Conservation (phyloP, 805 yeast species). For the Lachancea fermentati region DNA sequence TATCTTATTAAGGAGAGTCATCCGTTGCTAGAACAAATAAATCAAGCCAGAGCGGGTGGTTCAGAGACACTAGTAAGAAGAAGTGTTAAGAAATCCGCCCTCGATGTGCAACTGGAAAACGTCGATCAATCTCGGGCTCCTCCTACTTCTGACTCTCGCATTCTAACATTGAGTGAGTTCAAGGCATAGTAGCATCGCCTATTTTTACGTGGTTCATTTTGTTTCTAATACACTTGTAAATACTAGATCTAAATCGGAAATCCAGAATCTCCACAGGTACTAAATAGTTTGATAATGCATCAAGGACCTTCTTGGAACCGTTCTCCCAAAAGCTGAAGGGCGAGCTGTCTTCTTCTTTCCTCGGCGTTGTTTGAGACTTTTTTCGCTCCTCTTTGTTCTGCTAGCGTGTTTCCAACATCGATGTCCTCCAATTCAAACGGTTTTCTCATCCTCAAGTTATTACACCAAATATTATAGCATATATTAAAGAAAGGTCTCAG, state of each 20-base stretch:
- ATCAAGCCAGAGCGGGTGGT: conserved; percentile 20
- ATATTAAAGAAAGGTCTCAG: conserved; percentile 47
- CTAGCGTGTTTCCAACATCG: conserved; percentile 69
- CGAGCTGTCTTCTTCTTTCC: conserved; percentile 73
- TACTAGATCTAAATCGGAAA: background rate
- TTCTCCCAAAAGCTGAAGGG: conserved; percentile 68
- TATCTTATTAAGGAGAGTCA: conserved; percentile 48
- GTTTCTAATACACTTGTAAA: background rate
- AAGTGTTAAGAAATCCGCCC: conserved; percentile 30
- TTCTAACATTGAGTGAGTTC: conserved; percentile 13
- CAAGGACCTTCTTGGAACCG: conserved; percentile 33
- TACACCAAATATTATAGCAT: conserved; percentile 34
- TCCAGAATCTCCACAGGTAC: background rate
- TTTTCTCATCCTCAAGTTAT: conserved; percentile 43
- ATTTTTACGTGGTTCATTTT: background rate
- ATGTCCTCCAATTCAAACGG: conserved; percentile 65
- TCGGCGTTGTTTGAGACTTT: conserved; percentile 39
- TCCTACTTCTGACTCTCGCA: conserved; percentile 17
- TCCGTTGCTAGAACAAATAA: conserved; percentile 22
- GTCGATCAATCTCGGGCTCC: conserved; percentile 27
- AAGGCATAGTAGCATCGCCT: conserved; percentile 2
- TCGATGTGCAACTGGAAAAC: conserved; percentile 31
- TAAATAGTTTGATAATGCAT: background rate
- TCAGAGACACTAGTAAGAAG: conserved; percentile 17
- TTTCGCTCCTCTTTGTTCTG: conserved; percentile 47